These are phyloP conservation scores for Aspergillus avenaceus DNA, from an alignment of 495 filamentous ascomycete genomes.

Conservation along the genomic window DNA sequence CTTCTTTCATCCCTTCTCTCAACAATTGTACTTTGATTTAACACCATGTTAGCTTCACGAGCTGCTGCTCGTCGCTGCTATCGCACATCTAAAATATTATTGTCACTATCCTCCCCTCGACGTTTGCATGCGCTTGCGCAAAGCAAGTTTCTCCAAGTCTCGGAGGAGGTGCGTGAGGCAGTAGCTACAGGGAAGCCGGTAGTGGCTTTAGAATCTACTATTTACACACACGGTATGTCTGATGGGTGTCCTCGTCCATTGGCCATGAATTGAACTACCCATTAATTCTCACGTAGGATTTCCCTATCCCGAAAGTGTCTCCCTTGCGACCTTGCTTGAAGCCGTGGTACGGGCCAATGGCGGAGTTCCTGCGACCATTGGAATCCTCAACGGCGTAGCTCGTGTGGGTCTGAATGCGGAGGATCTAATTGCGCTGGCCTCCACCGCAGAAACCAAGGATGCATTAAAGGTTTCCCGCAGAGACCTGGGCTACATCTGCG, in stretches of 20 bases:
- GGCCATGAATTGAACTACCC: not conserved
- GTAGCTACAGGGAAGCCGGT: slow-evolving; percentile 68
- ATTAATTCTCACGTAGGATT: slow-evolving; percentile 54
- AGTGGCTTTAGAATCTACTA: slow-evolving; percentile 90
- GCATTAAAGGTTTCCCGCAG: slow-evolving; percentile 80
- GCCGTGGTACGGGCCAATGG: slow-evolving; percentile 72
- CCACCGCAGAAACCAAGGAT: slow-evolving; percentile 55
- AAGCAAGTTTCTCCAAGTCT: slow-evolving; percentile 64
- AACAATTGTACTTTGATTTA: not conserved
- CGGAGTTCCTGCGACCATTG: slow-evolving; percentile 88
- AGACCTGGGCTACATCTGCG: slow-evolving; percentile 77
- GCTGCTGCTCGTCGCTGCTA: slow-evolving; percentile 21
- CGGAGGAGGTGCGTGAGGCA: slow-evolving; percentile 77
- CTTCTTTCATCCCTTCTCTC: not conserved
- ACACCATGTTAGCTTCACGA: slow-evolving; percentile 28
- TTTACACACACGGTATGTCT: slow-evolving; percentile 72
- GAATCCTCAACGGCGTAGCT: slow-evolving; percentile 75
- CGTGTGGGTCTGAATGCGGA: slow-evolving; percentile 67
- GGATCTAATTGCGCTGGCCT: slow-evolving; percentile 67
- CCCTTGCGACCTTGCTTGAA: slow-evolving; percentile 68
- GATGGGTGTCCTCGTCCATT: not conserved
- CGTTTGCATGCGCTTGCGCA: slow-evolving; percentile 30
- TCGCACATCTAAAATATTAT: slow-evolving; percentile 8
- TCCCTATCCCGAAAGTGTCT: slow-evolving; percentile 74
- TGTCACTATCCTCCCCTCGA: slow-evolving; percentile 15